A percentile compares a stretch with the other conserved stretches of the same genome.
phyloP scores from a whole-genome alignment of 768 basidiomycete species.

The Phaeotremella skinneri region DNA sequence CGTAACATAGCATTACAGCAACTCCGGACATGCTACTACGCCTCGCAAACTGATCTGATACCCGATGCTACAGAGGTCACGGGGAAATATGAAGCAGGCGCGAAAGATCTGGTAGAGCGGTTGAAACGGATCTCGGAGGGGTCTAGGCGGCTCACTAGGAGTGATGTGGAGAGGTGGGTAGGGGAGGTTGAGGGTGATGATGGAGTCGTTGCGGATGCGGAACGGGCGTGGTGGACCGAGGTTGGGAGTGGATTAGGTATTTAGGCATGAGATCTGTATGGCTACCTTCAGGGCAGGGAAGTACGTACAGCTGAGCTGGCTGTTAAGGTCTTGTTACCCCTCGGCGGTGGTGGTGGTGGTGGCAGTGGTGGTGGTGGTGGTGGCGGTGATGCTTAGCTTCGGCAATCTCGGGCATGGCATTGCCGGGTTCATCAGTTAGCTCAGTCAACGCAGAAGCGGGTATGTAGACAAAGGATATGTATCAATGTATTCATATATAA shows the following conservation, averaged over 20 bases:
- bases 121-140: conserved; percentile 13
- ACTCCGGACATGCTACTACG: conserved; percentile 27
- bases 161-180: conserved; percentile 36
- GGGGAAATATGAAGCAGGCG: not conserved
- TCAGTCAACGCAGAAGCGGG: too few species aligned
- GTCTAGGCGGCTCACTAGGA: conserved; percentile 15
- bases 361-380: too few species aligned
- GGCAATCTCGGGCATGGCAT: too few species aligned
- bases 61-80: conserved; percentile 13
- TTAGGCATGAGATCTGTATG: too few species aligned
- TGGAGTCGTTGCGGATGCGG: conserved; percentile 23
- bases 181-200: conserved; percentile 44
- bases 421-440: too few species aligned
- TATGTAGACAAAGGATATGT: too few species aligned
- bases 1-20: conserved; percentile 32
- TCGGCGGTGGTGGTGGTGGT: too few species aligned
- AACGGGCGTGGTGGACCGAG: conserved; percentile 37
- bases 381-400: too few species aligned
- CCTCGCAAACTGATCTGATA: conserved; percentile 18
- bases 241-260: not conserved
- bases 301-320: too few species aligned
- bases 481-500: too few species aligned
- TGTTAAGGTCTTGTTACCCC: too few species aligned
- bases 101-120: conserved; percentile 10
- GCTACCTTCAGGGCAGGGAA: too few species aligned